Conservation (phyloP, 768 basidiomycete genomes). For the Tylopilus rubrobrunneus region DNA sequence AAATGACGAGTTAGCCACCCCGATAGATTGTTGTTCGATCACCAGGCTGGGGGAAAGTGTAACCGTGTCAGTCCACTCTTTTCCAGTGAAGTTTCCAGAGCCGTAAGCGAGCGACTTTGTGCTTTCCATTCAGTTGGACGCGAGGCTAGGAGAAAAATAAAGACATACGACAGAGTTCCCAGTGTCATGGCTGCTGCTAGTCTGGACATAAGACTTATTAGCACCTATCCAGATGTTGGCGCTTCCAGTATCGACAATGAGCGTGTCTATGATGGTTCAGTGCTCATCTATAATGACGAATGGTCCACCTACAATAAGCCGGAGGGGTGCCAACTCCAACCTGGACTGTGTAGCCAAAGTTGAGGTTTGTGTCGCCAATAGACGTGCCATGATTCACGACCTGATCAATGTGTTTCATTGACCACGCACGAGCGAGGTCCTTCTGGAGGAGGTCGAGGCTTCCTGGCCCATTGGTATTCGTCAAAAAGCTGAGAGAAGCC, state of each 20-base stretch:
- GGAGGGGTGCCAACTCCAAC: slow-evolving; percentile 2
- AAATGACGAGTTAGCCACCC: slow-evolving; percentile 17
- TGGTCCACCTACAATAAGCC: slow-evolving; percentile 5
- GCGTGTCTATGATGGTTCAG: slow-evolving; percentile 17
- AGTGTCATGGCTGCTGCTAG: slow-evolving; percentile 25
- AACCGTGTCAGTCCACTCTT: slow-evolving; percentile 2
- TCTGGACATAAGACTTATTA: slow-evolving; percentile 25
- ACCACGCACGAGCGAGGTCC: background rate
- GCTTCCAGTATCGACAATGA: slow-evolving; percentile 27
- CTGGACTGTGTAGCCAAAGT: background rate
- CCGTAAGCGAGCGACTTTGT: background rate
- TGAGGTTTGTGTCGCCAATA: too few relatives aligned
- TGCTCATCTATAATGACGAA: background rate
- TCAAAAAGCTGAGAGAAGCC: background rate
- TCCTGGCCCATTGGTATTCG: too few relatives aligned
- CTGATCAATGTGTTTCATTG: background rate
- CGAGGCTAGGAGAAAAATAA: background rate
- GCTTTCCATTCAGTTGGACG: too few relatives aligned
- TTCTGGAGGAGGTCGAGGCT: background rate
- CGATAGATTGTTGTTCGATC: background rate
- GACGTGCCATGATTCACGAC: background rate
- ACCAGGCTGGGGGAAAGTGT: background rate
- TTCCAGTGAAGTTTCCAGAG: background rate
- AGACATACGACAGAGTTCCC: slow-evolving; percentile 9
- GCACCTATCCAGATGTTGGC: slow-evolving; percentile 28